Evolutionary conservation across 2,329 filamentous ascomycete genomes (phyloP).

Genomic region (Alternaria atra): DNA sequence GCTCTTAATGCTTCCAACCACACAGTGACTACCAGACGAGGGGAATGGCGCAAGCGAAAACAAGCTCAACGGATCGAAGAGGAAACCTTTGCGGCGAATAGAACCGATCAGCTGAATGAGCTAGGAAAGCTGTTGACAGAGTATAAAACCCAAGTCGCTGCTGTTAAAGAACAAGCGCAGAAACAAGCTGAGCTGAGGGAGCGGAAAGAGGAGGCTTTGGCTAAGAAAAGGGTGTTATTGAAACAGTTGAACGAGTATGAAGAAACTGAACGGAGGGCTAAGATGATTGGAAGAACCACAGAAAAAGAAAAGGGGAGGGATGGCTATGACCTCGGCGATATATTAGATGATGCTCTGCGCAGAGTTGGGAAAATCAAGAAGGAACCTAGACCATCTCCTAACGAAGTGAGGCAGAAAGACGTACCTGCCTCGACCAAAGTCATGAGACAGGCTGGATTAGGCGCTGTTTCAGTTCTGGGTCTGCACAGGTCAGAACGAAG

Average conservation of each 20-base stretch:
- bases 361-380: not conserved
- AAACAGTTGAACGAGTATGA: conserved; percentile 2
- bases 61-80: not conserved
- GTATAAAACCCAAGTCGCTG: not conserved
- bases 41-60: not conserved
- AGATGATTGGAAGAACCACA: not conserved
- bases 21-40: not conserved
- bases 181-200: not conserved
- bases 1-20: not conserved
- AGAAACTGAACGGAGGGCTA: not conserved
- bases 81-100: not conserved
- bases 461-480: not conserved
- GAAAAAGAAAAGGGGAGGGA: not conserved
- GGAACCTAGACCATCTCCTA: not conserved
- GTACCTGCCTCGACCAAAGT: not conserved
- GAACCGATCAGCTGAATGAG: not conserved
- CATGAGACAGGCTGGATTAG: not conserved
- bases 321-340: not conserved
- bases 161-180: not conserved
- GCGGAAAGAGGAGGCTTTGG: not conserved
- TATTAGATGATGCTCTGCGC: conserved; percentile 8
- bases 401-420: not conserved
- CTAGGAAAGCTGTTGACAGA: not conserved
- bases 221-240: conserved; percentile 1
- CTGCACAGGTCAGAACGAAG: not conserved